Percentiles rank a stretch among this genome's conserved stretches.
These are phyloP conservation scores for Peronospora farinosa DNA, from an alignment of 352 stramenopile species.

Conservation along the genomic window DNA sequence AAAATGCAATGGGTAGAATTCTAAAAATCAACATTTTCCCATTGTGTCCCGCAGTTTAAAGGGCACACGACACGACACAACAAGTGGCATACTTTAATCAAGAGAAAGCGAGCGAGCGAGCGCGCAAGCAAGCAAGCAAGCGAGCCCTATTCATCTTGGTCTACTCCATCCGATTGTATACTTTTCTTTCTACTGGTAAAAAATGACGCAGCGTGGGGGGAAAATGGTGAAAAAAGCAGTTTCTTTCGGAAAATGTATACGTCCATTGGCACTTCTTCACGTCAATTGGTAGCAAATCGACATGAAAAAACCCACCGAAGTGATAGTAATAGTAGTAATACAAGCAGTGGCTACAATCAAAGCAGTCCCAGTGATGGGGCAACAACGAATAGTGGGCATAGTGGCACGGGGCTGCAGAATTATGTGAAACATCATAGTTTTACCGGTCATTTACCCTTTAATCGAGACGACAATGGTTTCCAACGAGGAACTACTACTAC, in stretches of 20 bases:
- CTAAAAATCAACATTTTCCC: constrained; percentile 19
- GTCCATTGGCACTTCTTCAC: constrained; percentile 47
- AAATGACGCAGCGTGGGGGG: constrained; percentile 39
- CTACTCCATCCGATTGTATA: no score
- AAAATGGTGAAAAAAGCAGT: constrained; percentile 44
- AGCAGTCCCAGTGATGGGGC: constrained; percentile 27
- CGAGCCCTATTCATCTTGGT: no score
- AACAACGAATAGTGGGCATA: constrained; percentile 33
- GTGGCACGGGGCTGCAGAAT: constrained; percentile 22
- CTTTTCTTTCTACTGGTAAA: no score
- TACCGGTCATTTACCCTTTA: constrained; percentile 63
- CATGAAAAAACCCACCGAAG: constrained; percentile 32
- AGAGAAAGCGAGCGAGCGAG: constrained; percentile 11
- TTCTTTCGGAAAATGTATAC: constrained; percentile 64
- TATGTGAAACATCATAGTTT: constrained; percentile 68
- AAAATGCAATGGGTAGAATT: constrained; percentile 1
- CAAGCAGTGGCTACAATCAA: constrained; percentile 30
- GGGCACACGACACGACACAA: constrained; percentile 21
- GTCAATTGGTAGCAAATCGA: constrained; percentile 22
- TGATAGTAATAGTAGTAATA: constrained; percentile 32
- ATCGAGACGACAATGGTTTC: constrained; percentile 30
- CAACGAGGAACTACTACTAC: constrained; percentile 3
- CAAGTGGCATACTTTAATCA: constrained; percentile 17
- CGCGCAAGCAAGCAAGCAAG: no score
- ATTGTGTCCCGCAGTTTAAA: constrained; percentile 21